Conservation (phyloP, 179 eudicot genomes). For the Drosera spatulata region DNA sequence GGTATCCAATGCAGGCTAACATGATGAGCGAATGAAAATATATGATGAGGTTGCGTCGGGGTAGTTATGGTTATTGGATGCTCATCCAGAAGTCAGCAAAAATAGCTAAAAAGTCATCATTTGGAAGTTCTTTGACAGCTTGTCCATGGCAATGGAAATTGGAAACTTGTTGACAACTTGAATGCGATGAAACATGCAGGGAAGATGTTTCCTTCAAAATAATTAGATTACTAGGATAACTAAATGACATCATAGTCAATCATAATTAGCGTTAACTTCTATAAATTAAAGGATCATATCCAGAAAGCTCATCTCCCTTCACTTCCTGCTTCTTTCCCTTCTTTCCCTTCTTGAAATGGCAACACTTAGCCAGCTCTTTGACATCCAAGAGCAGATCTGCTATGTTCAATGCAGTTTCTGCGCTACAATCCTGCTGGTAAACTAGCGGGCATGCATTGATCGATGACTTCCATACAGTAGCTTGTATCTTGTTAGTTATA, state of each 20-base stretch:
- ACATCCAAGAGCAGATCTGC: slow-evolving; percentile 72
- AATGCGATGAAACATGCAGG: background rate
- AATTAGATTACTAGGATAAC: background rate
- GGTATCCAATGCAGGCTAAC: no score
- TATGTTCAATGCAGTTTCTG: slow-evolving; percentile 78
- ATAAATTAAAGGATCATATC: background rate
- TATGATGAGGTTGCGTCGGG: no score
- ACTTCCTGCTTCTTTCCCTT: background rate
- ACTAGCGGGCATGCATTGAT: no score
- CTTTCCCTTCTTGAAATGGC: slow-evolving; percentile 21
- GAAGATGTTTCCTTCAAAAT: slow-evolving; percentile 2
- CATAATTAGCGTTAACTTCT: background rate
- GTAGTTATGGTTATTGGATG: background rate
- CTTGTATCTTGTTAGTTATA: no score
- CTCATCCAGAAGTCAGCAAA: slow-evolving; percentile 1
- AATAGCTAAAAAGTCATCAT: background rate
- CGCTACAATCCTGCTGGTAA: slow-evolving; percentile 59
- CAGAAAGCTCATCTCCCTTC: background rate
- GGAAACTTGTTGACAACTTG: background rate
- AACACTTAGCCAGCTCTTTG: slow-evolving; percentile 33
- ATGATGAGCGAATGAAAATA: no score
- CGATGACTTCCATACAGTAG: no score
- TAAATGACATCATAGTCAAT: background rate
- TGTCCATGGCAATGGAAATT: background rate
- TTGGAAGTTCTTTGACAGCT: background rate